phyloP scores from a whole-genome alignment of 176 grass and related monocot species.

The Typha latifolia region DNA sequence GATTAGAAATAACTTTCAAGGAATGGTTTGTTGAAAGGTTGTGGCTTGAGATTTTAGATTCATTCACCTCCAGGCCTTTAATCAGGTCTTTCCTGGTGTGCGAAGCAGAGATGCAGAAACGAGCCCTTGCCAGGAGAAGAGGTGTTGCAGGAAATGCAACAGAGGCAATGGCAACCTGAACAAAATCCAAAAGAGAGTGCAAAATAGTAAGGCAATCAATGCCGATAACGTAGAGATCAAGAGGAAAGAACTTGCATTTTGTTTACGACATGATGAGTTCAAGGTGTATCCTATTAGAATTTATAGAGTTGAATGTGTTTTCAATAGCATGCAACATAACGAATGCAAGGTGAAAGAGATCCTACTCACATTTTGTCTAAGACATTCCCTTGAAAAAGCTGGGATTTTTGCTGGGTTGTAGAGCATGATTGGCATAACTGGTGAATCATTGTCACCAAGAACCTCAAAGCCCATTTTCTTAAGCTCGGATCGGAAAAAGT shows the following conservation, averaged over 20 bases:
- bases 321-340: not conserved
- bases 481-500: slow-evolving; percentile 85
- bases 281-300: not conserved
- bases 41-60: not conserved
- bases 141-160: slow-evolving; percentile 79
- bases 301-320: not conserved
- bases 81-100: slow-evolving; percentile 69
- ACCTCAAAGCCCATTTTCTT: slow-evolving; percentile 92
- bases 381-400: slow-evolving; percentile 75
- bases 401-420: slow-evolving; percentile 87
- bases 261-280: not conserved
- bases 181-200: not conserved
- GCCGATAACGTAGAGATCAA: not conserved
- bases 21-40: not conserved
- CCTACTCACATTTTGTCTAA: slow-evolving; percentile 62
- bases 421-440: slow-evolving; percentile 85
- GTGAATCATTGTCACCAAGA: slow-evolving; percentile 81
- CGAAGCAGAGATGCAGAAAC: slow-evolving; percentile 78
- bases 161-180: slow-evolving; percentile 66
- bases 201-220: not conserved
- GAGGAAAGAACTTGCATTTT: too few relatives aligned
- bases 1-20: not conserved
- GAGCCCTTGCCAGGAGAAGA: slow-evolving; percentile 65
- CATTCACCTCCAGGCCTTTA: slow-evolving; percentile 58
- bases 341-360: not conserved